phyloP scores from a whole-genome alignment of 2,329 filamentous ascomycete species.

The Aspergillus quadricinctus region DNA sequence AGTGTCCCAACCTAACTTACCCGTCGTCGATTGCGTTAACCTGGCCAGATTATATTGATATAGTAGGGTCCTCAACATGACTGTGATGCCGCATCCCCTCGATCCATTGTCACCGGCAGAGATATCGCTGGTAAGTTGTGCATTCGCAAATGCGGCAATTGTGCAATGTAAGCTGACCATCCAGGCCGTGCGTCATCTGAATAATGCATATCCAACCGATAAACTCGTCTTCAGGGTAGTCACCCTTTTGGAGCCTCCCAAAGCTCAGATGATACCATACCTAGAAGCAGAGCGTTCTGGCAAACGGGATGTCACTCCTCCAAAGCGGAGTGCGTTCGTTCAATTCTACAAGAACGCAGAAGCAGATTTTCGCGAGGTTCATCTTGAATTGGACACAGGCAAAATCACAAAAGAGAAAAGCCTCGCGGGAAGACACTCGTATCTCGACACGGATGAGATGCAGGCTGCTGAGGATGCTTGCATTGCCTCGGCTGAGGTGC shows the following conservation, averaged over 20 bases:
- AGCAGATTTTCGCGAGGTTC: not conserved
- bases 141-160: not conserved
- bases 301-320: not conserved
- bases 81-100: not conserved
- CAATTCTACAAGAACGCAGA: not conserved
- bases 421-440: constrained; percentile 23
- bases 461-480: constrained; percentile 46
- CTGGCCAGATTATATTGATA: no score
- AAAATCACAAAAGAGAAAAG: not conserved
- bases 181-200: not conserved
- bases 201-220: not conserved
- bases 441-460: constrained; percentile 43
- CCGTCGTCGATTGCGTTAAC: no score
- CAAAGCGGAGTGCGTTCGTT: not conserved
- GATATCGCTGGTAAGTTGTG: not conserved
- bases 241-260: not conserved
- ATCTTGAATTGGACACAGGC: not conserved
- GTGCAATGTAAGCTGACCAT: not conserved
- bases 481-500: constrained; percentile 39
- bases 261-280: not conserved
- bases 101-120: not conserved
- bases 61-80: not conserved
- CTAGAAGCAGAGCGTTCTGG: not conserved
- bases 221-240: not conserved
- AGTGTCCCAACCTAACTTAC: not conserved